Evolutionary conservation across 2,329 filamentous ascomycete species (phyloP), one percentile per base, ranked within the genome.

Genomic region (Truncatella angustata): DNA sequence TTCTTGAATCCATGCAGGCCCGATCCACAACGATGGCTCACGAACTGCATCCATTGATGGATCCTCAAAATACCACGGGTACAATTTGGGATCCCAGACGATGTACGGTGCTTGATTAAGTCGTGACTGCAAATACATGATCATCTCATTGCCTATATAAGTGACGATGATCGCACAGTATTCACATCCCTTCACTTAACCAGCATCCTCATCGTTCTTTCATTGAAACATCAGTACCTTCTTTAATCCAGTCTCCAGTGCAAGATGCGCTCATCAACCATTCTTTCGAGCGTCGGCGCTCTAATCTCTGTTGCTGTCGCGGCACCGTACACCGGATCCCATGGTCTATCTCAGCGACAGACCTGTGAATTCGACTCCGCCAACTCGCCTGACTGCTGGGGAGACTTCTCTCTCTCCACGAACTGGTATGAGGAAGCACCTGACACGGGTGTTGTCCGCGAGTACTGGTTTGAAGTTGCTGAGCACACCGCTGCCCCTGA

Each of bases 401-500:
- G 71, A 18, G 64, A 72, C 44, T 72, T 70, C 48, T 67, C 67
- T 35, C 60, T 72, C 23, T 62, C 65, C 16, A 70, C 66, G 2
- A 66, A 72, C 51, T 70, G 67, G 53, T 60, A 57, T 11, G 56
- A 58, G 7, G 57, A 59, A 5, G 60, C 58, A 9, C 70, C 70
- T 1, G 59, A 71, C 36, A 73, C 70, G 4, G 68, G 70, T 21
- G 69, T 72, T 1, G 71, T 66, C 20, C 60, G 70, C 12, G 72
- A 74, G 37, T 67, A 63, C 50, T 59, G 56, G 37, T 59, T 62
- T 18, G 56, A 56, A 5, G 51, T 67, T 18, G 44, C 52, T 4
- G 54, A 63, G 10, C 60, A 59, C 34, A 63, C 54, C 46, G 55
- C 59, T 28, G 60, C 58, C 2, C 68, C 68, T 3, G 71, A 73